Evolutionary conservation across 495 filamentous ascomycete species (phyloP), one percentile per base, ranked within the genome.

Genomic region (Amphirosellinia nigrospora): DNA sequence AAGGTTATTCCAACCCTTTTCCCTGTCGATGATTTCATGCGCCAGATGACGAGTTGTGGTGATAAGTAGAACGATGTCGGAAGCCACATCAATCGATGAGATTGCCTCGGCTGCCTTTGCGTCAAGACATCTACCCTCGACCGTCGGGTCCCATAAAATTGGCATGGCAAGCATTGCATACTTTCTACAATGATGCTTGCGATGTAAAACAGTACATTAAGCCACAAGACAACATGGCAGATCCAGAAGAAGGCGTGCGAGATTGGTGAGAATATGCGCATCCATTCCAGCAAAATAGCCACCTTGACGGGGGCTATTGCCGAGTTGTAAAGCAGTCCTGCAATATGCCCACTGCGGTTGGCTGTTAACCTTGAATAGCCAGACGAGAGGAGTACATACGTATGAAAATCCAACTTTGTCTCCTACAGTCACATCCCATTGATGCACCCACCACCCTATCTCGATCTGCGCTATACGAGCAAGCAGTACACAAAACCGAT

Each of bases 381-480:
- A 41, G 52, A 46, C 46, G 19, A 56, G 34, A 58, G 21, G 16
- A 39, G 46, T 8, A 43, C 64, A 5, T 34, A 56, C 64, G 34
- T 67, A 67, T 67, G 52, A 67, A 38, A 67, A 67, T 34, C 50
- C 48, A 43, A 45, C 11, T 32, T 28, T 67, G 21, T 45, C 64
- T 9, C 50, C 52, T 3, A 67, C 23, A 23, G 32, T 41, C 48
- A 67, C 48, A 58, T 67, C 64, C 64, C 64, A 67, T 43, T 67
- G 64, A 58, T 67, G 64, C 50, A 67, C 64, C 64, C 64, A 67
- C 64, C 64, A 67, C 11, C 64, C 64, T 45, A 58, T 55, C 32
- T 67, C 64, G 26, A 55, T 19, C 15, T 52, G 48, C 16, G 48
- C 34, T 16, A 67, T 23, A 67, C 34, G 64, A 67, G 64, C 34